Base-by-base conservation (phyloP, 805 yeast species). In the Komagataella mondaviorum region DNA sequence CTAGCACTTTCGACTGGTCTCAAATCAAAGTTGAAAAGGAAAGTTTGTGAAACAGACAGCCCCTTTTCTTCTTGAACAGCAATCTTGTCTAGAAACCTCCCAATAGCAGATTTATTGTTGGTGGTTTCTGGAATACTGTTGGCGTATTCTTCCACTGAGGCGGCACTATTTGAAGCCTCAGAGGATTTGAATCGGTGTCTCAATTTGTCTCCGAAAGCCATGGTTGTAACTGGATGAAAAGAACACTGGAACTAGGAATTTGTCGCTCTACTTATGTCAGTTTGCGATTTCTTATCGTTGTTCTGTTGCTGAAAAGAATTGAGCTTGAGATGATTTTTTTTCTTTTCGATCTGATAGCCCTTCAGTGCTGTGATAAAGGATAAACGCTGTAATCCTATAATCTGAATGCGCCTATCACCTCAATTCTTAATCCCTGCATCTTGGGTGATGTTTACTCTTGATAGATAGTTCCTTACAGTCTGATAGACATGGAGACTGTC, bases 1-100 rank as follows among this genome's bases (percentile, higher is more conserved):
- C 95, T 78, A 3, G 69, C 76, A 14, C 67, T 72, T 61, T 87
- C 91, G 3, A 88, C 88, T 0, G 96, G 96, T 56, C 79, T 77
- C 59, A 88, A 72, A 68, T 88, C 96, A 57, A 74, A 72, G 65
- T 88, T 88, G 61, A 74, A 77, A 44, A 88, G 71, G 59, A 85
- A 88, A 55, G 83, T 70, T 59, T 86, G 87, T 2, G 78, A 57
- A 3, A 78, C 56, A 0, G 85, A 68, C 44, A 83, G 54, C 2
- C 60, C 63, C 36, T 64, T 48, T 45, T 18, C 24, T 45, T 45
- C 23, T n/a, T 45, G 47, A 2, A 45, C 47, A 23, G n/a, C 24
- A 7, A 45, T 6, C n/a, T 14, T 23, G 22, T 45, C 24, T 22
- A 45, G 6, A 45, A 45, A 17, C n/a, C 17, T 45, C 4, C 39